phyloP scores from a whole-genome alignment of 2,329 filamentous ascomycete species.

The Nemania sp. region DNA sequence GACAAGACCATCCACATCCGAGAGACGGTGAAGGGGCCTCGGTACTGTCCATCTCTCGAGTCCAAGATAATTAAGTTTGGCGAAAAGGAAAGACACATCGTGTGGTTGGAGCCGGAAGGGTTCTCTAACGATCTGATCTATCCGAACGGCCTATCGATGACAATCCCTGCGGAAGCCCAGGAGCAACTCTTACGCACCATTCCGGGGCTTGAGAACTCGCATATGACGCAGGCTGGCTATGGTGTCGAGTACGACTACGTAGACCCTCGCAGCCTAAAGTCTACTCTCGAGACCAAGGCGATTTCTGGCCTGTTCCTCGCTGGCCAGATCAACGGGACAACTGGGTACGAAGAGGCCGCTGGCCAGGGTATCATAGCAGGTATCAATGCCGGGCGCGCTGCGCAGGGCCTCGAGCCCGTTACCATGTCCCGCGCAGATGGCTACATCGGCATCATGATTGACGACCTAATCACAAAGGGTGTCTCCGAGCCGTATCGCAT shows the following conservation, averaged over 20 bases:
- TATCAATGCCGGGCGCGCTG: constrained; percentile 89
- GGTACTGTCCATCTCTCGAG: constrained; percentile 96
- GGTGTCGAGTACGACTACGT: constrained; percentile 99
- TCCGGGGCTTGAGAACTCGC: constrained; percentile 85
- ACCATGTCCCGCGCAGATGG: constrained; percentile 84
- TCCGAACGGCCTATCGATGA: constrained; percentile 98
- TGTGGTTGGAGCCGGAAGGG: constrained; percentile 98
- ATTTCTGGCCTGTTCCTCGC: constrained; percentile 91
- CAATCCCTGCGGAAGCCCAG: constrained; percentile 88
- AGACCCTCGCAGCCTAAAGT: constrained; percentile 86
- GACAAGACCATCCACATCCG: constrained; percentile 96
- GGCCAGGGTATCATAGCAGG: constrained; percentile 93
- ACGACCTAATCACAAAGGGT: constrained; percentile 95
- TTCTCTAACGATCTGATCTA: constrained; percentile 92
- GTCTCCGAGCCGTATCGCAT: constrained; percentile 98
- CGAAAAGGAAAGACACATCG: constrained; percentile 83
- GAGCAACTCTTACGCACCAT: constrained; percentile 87
- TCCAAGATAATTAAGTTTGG: constrained; percentile 92
- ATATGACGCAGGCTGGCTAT: constrained; percentile 94
- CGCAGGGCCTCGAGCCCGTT: constrained; percentile 73
- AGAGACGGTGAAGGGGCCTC: constrained; percentile 91
- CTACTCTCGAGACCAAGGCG: constrained; percentile 93
- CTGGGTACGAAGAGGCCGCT: constrained; percentile 96
- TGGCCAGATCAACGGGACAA: constrained; percentile 98
- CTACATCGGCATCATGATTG: constrained; percentile 99